phyloP scores from a whole-genome alignment of 2,329 filamentous ascomycete genomes.

The Mycosphaerella sp. region DNA sequence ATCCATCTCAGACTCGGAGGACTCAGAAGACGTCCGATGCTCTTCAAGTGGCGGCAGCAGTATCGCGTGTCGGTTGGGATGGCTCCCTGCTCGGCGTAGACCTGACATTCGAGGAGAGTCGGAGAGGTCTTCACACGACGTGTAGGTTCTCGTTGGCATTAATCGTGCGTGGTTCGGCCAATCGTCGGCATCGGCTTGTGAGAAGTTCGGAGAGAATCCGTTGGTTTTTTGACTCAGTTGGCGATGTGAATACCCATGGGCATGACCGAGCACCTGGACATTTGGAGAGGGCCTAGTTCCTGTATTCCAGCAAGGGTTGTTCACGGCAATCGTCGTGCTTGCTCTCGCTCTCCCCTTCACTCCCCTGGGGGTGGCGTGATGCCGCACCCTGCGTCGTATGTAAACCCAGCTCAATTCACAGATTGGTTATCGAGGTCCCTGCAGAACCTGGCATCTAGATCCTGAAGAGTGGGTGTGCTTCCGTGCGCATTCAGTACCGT shows the following conservation, averaged over 20 bases:
- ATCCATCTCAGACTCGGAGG: conserved; percentile 4
- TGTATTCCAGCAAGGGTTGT: neutral
- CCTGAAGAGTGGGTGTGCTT: no score
- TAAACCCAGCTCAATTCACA: no score
- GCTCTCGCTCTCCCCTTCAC: no score
- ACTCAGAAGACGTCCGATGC: conserved; percentile 5
- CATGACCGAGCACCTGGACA: conserved; percentile 4
- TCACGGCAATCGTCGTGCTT: neutral
- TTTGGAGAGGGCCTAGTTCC: conserved; percentile 1
- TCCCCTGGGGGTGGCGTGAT: no score
- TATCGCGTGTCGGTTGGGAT: conserved; percentile 8
- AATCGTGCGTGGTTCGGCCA: conserved; percentile 1
- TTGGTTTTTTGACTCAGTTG: neutral
- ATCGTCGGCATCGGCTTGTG: conserved; percentile 7
- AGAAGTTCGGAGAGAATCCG: conserved; percentile 2
- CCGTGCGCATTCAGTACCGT: no score
- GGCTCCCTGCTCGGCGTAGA: conserved; percentile 3
- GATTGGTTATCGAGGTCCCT: no score
- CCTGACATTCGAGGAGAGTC: neutral
- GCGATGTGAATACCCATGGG: conserved; percentile 1
- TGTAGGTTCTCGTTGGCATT: neutral
- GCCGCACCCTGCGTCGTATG: no score
- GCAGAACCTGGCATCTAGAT: no score
- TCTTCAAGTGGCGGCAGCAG: conserved; percentile 4
- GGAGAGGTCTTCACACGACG: no score